phyloP scores from a whole-genome alignment of 2,329 filamentous ascomycete species.

The Neonectria coccinea region DNA sequence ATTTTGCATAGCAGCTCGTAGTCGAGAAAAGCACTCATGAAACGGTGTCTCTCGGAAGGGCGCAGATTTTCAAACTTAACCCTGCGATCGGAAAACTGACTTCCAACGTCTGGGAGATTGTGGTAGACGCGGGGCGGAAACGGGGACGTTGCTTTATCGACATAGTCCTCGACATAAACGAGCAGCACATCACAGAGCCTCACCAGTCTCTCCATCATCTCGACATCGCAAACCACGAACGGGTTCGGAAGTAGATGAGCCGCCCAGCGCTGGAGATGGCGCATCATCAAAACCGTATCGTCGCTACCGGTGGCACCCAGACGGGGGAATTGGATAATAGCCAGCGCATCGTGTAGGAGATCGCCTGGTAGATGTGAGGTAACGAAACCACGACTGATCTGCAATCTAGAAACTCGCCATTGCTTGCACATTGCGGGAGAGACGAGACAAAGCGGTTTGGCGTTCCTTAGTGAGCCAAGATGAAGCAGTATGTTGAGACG shows the following conservation, averaged over 20 bases:
- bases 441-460: not conserved
- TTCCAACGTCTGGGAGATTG: not conserved
- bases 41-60: not conserved
- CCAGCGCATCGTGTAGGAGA: not conserved
- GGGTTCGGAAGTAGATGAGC: not conserved
- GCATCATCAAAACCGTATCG: not conserved
- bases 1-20: slow-evolving; percentile 1
- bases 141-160: not conserved
- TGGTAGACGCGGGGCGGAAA: not conserved
- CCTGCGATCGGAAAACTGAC: not conserved
- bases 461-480: not conserved
- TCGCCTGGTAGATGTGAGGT: not conserved
- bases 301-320: not conserved
- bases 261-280: not conserved
- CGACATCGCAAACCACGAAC: not conserved
- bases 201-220: not conserved
- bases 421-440: not conserved
- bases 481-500: not conserved
- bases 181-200: not conserved
- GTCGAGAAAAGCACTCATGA: not conserved
- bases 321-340: not conserved
- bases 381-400: not conserved
- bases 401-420: not conserved
- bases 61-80: not conserved
- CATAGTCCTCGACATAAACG: not conserved